phyloP scores from a whole-genome alignment of 306 rosid genomes.

The Phaseolus lunatus region DNA sequence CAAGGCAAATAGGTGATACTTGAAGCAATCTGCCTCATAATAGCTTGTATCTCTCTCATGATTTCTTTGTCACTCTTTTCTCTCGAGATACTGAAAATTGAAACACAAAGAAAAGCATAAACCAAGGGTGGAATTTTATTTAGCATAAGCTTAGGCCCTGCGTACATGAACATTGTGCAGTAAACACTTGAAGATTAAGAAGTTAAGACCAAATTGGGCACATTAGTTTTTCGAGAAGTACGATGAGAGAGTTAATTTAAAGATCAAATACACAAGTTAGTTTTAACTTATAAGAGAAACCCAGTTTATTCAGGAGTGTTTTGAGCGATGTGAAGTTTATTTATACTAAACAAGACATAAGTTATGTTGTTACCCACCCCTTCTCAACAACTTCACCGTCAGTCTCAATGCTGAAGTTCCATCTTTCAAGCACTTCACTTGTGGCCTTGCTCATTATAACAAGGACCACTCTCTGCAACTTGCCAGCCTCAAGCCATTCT shows the following conservation, averaged over 20 bases:
- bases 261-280: neutral
- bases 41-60: slow-evolving; percentile 99
- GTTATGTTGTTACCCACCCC: slow-evolving; percentile 72
- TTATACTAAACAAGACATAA: neutral
- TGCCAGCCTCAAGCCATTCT: slow-evolving; percentile 99
- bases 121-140: neutral
- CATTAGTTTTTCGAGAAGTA: neutral
- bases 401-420: slow-evolving; percentile 98
- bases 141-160: neutral
- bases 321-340: neutral
- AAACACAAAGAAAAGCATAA: slow-evolving; percentile 9
- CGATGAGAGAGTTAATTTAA: neutral
- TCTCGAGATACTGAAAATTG: slow-evolving; percentile 67
- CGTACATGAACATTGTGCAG: neutral
- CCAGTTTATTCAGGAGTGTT: neutral
- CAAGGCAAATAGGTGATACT: slow-evolving; percentile 99
- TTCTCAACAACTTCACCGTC: slow-evolving; percentile 84
- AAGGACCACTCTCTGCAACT: slow-evolving; percentile 92
- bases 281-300: neutral
- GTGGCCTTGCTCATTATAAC: slow-evolving; percentile 72
- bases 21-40: slow-evolving; percentile 98
- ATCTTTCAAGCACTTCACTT: slow-evolving; percentile 91
- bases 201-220: neutral
- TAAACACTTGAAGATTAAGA: neutral
- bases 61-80: slow-evolving; percentile 98